Evolutionary conservation across 306 rosid genomes (phyloP).

Genomic region (Erythrophleum fordii): DNA sequence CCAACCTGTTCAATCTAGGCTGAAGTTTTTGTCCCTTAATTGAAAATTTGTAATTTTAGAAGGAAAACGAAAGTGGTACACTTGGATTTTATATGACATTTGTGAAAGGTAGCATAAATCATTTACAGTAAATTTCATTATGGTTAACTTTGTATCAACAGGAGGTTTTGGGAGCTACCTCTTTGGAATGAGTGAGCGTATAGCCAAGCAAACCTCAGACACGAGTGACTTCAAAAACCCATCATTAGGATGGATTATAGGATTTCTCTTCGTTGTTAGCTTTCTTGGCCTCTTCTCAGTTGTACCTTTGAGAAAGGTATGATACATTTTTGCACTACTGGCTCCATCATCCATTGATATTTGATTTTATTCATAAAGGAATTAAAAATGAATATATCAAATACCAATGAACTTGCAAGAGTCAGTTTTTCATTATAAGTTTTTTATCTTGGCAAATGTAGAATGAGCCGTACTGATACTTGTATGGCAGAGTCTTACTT

Average conservation of each 20-base stretch:
- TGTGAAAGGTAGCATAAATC: too few relatives aligned
- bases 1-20: too few relatives aligned
- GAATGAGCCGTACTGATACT: background rate
- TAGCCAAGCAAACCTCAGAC: conserved; percentile 43
- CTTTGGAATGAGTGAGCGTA: conserved; percentile 54
- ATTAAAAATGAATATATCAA: too few relatives aligned
- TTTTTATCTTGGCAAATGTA: background rate
- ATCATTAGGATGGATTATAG: conserved; percentile 57
- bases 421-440: background rate
- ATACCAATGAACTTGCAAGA: background rate
- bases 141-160: conserved; percentile 35
- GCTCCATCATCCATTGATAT: background rate
- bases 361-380: background rate
- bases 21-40: too few relatives aligned
- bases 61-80: too few relatives aligned
- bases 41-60: too few relatives aligned
- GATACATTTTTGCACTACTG: background rate
- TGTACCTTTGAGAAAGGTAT: conserved; percentile 60
- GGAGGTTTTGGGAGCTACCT: conserved; percentile 68
- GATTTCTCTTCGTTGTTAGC: conserved; percentile 64
- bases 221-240: conserved; percentile 51
- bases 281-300: conserved; percentile 66
- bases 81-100: background rate
- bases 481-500: conserved; percentile 16
- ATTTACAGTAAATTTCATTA: background rate